Conservation (phyloP, 2,329 filamentous ascomycete species). For the Phaeoacremonium minimum region DNA sequence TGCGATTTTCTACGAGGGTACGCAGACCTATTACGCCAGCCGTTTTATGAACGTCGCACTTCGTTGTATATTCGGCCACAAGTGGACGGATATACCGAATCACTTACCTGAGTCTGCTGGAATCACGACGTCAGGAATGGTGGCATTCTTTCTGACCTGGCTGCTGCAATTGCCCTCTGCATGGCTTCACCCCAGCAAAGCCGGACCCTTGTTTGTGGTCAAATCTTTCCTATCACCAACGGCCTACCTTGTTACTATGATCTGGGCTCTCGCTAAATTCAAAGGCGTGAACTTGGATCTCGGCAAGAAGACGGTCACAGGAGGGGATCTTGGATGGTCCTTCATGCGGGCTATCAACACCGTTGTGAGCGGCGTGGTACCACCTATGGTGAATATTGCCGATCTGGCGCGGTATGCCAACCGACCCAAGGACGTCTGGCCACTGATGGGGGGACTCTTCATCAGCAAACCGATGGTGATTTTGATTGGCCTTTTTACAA, state of each 20-base stretch:
- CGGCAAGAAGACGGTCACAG: not conserved
- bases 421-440: constrained; percentile 1
- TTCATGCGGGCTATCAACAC: constrained; percentile 4
- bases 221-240: constrained; percentile 7
- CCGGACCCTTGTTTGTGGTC: constrained; percentile 15
- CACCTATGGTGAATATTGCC: constrained; percentile 3
- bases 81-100: constrained; percentile 19
- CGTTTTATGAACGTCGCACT: constrained; percentile 9
- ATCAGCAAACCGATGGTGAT: constrained; percentile 5
- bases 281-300: not conserved
- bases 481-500: constrained; percentile 3
- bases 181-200: constrained; percentile 14
- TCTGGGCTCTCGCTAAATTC: not conserved
- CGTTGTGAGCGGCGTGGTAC: constrained; percentile 2
- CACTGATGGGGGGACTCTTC: constrained; percentile 2
- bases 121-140: constrained; percentile 24
- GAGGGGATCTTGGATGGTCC: not conserved
- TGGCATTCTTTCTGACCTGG: constrained; percentile 19
- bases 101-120: constrained; percentile 29
- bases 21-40: constrained; percentile 10
- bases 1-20: constrained; percentile 10
- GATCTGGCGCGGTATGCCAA: constrained; percentile 1
- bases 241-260: not conserved
- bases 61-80: constrained; percentile 11
- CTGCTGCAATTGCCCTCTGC: constrained; percentile 15